Evolutionary conservation across 1,284 basidiomycete species (phyloP), one percentile per base, ranked within the genome.

Genomic region (Schizophyllum amplum): DNA sequence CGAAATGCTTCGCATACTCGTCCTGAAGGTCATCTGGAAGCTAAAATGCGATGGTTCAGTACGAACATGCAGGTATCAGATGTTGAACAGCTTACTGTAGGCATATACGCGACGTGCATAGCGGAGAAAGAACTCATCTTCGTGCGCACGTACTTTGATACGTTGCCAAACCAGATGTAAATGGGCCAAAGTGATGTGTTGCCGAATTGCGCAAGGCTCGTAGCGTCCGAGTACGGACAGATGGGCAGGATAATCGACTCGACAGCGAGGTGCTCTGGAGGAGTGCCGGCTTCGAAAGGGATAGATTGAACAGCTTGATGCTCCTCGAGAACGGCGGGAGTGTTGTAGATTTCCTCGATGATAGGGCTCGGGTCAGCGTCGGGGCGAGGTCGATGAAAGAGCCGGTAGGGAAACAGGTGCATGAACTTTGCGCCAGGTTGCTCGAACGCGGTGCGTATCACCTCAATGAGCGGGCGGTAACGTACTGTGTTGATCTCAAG

Each of bases 201-300:
- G 0, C 71, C 68, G 52, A 73, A 73, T 7, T 64, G 63, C 2
- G 69, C 61, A 1, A 72, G 61, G 33, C 70, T 68, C 0, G 68
- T 72, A 0, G 64, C 62, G 54, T 73, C 68, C 0, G 71, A 73
- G 64, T 67, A 71, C 2, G 67, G 52, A 66, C 70, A 69, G n/a
- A 71, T 55, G 63, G 67, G 70, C 2, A 67, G 51, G 67, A 71
- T 70, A 20, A 71, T 55, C 0, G 63, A 64, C 1, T 60, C 61
- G 1, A 73, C 54, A 2, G 66, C 60, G 11, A 17, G 57, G 24
- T 52, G 55, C 22, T 57, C 56, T 1, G 22, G 17, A 17, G n/a
- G 59, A 13, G 52, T 20, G 21, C 54, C 56, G 13, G 52, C 13
- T 50, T 60, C 63, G 48, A 11, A 11, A 21, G 20, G 48, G 22